Evolutionary conservation across 768 basidiomycete genomes (phyloP), one percentile per base, ranked within the genome.

Genomic region (Clathrus columnatus): DNA sequence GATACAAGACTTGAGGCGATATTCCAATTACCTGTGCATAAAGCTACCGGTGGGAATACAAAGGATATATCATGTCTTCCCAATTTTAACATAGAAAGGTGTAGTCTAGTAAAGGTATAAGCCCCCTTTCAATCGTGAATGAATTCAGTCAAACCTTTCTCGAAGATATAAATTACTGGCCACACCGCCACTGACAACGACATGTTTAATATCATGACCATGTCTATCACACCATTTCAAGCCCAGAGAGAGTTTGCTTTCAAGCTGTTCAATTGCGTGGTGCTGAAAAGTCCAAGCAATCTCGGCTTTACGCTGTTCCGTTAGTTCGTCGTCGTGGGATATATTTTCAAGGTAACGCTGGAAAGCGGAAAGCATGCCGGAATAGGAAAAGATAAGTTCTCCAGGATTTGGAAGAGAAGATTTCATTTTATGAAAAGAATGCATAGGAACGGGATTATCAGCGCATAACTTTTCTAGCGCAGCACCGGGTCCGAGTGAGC

Each of bases 111-210:
- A 26, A 29, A 30, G 10, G 6, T 29, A 28, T 23, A 23, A 7
- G n/a, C 56, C 29, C 23, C 21, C 29, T 20, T 11, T 44, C 21
- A 51, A 43, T 18, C 45, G 24, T 29, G 4, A 8, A 42, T 4
- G 23, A 23, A n/a, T 0, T 20, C 21, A 21, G 18, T 23, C 74
- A 44, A 49, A 89, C 91, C 83, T 74, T 44, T 74, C 57, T 16
- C 91, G 73, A 55, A 98, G 70, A 60, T 75, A 83, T 21, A 60
- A 45, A 62, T 99, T 99, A 61, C 90, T 91, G 16, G 94, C 95
- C 0, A 99, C 95, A 1, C 95, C 95, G 0, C 95, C 95, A 57
- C 91, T 91, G 16, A 88, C 82, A 1, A 96, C 89, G 23, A 98
- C 60, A 52, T 84, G 73, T 10, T 66, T 67, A 3, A 89, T 69